Evolutionary conservation across 2,329 filamentous ascomycete species (phyloP).

Genomic region (Magnaporthiopsis incrustans): DNA sequence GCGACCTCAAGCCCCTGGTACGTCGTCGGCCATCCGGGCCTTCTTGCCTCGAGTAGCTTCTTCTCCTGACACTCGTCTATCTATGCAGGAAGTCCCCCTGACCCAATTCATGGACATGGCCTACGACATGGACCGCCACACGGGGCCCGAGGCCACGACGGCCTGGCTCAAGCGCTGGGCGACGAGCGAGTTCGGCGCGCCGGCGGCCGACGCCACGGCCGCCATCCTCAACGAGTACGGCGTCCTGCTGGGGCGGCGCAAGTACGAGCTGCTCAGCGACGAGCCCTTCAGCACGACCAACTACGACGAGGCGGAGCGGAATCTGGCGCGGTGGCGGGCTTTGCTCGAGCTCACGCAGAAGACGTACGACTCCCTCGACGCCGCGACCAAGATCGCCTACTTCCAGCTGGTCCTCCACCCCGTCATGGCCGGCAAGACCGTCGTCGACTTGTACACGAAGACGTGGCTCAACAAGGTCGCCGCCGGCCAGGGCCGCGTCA

Average conservation of each 20-base stretch:
- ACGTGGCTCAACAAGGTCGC: slow-evolving; percentile 36
- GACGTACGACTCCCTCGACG: slow-evolving; percentile 33
- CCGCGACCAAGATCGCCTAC: slow-evolving; percentile 36
- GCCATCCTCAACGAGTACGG: slow-evolving; percentile 39
- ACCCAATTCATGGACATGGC: slow-evolving; percentile 47
- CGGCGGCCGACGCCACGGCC: slow-evolving; percentile 30
- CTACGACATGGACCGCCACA: slow-evolving; percentile 35
- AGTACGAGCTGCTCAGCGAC: slow-evolving; percentile 26
- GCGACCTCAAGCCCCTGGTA: slow-evolving; percentile 50
- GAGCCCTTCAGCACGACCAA: slow-evolving; percentile 42
- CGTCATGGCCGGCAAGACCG: slow-evolving; percentile 42
- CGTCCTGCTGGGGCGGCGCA: slow-evolving; percentile 25
- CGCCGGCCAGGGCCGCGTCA: slow-evolving; percentile 35
- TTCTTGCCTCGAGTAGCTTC: no score
- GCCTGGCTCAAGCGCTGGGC: slow-evolving; percentile 39
- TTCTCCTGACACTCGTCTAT: background rate
- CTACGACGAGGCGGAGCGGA: slow-evolving; percentile 48
- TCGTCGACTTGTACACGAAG: slow-evolving; percentile 41
- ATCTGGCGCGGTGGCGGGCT: slow-evolving; percentile 41
- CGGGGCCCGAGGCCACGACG: slow-evolving; percentile 28
- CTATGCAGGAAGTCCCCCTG: slow-evolving; percentile 34
- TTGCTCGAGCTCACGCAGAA: slow-evolving; percentile 35
- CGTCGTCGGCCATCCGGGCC: no score
- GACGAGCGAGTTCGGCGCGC: slow-evolving; percentile 39
- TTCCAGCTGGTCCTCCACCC: slow-evolving; percentile 52